Evolutionary conservation across 495 filamentous ascomycete genomes (phyloP).

Genomic region (Acidomyces sp.): DNA sequence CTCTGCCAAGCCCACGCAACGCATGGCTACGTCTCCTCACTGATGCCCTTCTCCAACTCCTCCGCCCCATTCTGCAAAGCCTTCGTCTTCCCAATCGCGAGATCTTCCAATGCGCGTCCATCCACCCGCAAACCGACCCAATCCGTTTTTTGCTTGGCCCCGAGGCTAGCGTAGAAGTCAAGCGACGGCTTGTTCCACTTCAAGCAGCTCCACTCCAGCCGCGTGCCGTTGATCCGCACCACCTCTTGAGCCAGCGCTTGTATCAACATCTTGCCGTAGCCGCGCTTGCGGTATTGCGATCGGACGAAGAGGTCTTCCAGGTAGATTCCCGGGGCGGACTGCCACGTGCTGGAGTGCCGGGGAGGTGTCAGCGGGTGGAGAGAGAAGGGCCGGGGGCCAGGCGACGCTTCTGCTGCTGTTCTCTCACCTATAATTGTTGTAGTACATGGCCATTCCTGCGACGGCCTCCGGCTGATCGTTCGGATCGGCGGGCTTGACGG

Average conservation of each 20-base stretch:
- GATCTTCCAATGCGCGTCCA: conserved; percentile 49
- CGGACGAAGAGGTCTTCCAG: conserved; percentile 87
- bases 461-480: conserved; percentile 19
- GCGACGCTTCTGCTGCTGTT: no score
- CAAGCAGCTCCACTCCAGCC: conserved; percentile 87
- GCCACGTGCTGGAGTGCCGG: conserved; percentile 74
- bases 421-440: conserved; percentile 65
- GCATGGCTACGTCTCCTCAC: no score
- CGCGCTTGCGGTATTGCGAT: conserved; percentile 51
- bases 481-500: conserved; percentile 27
- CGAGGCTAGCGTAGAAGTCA: conserved; percentile 71
- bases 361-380: no score
- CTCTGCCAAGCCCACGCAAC: no score
- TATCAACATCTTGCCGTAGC: conserved; percentile 68
- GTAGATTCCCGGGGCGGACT: conserved; percentile 73
- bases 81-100: conserved; percentile 34
- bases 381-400: no score
- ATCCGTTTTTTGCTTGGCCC: conserved; percentile 68
- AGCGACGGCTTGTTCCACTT: conserved; percentile 86
- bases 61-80: no score
- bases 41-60: no score
- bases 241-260: conserved; percentile 65
- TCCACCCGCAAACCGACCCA: conserved; percentile 91
- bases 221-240: conserved; percentile 52
- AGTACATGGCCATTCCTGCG: conserved; percentile 54